Evolutionary conservation across 768 basidiomycete species (phyloP).

Genomic region (Lactifluus echinatus): DNA sequence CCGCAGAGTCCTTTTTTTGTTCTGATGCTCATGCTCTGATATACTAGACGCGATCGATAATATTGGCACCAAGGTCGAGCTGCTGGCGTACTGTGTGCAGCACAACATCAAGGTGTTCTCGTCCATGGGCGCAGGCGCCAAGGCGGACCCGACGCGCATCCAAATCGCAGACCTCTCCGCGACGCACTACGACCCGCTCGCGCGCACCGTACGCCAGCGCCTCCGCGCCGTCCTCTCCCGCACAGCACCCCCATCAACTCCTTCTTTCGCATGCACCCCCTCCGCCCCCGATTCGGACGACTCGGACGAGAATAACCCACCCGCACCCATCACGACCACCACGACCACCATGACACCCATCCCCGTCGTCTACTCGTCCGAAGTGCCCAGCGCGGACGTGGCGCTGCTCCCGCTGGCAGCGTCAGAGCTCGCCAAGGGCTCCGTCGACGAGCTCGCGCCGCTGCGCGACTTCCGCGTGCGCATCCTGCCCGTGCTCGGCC

Average conservation of each 20-base stretch:
- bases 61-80: slow-evolving; percentile 91
- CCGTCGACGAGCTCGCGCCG: slow-evolving; percentile 79
- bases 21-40: too few relatives aligned
- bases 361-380: slow-evolving; percentile 92
- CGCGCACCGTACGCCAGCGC: slow-evolving; percentile 77
- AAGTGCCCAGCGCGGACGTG: slow-evolving; percentile 81
- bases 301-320: too few relatives aligned
- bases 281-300: neutral
- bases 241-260: slow-evolving; percentile 16
- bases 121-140: slow-evolving; percentile 94
- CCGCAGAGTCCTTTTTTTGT: too few relatives aligned
- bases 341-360: slow-evolving; percentile 53
- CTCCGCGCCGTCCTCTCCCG: slow-evolving; percentile 40
- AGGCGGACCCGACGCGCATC: slow-evolving; percentile 88
- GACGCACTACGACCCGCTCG: slow-evolving; percentile 92
- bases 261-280: too few relatives aligned
- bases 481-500: slow-evolving; percentile 86
- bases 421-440: slow-evolving; percentile 85
- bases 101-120: slow-evolving; percentile 85
- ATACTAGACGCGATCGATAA: slow-evolving; percentile 96
- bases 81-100: slow-evolving; percentile 81
- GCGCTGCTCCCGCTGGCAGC: slow-evolving; percentile 85
- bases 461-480: slow-evolving; percentile 92
- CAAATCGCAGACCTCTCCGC: slow-evolving; percentile 92
- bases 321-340: slow-evolving; percentile 26